Conservation (phyloP, 441 rosid genomes). For the Syzygium syzygioides region DNA sequence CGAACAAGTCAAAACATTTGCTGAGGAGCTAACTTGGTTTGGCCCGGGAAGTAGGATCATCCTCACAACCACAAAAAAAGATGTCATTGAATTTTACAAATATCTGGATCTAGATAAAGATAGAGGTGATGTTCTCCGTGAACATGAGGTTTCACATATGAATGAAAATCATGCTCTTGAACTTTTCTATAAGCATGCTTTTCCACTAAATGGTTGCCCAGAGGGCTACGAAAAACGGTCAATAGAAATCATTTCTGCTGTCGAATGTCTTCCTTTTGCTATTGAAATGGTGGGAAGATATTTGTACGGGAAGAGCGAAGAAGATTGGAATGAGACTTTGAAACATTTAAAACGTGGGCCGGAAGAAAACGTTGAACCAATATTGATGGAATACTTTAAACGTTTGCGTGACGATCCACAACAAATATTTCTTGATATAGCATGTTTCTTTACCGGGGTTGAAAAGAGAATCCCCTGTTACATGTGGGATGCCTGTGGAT, state of each 20-base stretch:
- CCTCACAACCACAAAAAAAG: not conserved
- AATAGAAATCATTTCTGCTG: not conserved
- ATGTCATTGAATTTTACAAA: too few relatives aligned
- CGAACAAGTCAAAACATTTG: rapidly evolving
- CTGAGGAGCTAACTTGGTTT: not conserved
- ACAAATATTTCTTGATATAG: not conserved
- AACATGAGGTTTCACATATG: not conserved
- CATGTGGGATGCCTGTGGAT: not conserved
- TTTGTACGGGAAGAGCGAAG: not conserved
- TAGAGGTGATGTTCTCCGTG: too few relatives aligned
- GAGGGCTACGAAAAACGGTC: too few relatives aligned
- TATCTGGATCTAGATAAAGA: too few relatives aligned
- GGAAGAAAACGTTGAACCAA: rapidly evolving
- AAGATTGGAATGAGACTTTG: not conserved
- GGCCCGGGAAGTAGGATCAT: not conserved
- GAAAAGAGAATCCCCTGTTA: not conserved
- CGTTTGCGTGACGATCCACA: rapidly evolving
- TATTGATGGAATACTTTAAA: not conserved
- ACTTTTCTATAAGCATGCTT: not conserved
- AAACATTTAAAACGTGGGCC: not conserved
- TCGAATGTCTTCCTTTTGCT: not conserved
- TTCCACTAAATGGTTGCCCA: not conserved
- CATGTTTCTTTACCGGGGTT: not conserved
- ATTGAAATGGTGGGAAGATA: not conserved
- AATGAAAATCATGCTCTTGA: rapidly evolving